phyloP scores from a whole-genome alignment of 2,329 filamentous ascomycete genomes.

The Gnomoniopsis sp. region DNA sequence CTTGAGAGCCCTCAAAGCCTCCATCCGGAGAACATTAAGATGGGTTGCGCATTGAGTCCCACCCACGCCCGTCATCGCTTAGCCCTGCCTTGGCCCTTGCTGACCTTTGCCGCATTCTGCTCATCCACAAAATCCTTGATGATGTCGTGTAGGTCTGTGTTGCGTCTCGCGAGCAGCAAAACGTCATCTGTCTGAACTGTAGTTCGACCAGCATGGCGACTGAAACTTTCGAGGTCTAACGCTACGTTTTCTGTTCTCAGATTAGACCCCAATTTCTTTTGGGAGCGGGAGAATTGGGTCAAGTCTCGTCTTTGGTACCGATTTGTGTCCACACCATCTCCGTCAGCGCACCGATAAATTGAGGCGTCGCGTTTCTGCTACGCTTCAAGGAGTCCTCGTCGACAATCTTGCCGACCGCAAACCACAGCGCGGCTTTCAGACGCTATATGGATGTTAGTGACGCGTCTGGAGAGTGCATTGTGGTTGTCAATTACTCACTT shows the following conservation, averaged over 20 bases:
- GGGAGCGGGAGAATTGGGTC: too few species aligned
- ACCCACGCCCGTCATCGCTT: slow-evolving; percentile 24
- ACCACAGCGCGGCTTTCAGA: slow-evolving; percentile 83
- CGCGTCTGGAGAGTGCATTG: slow-evolving; percentile 4
- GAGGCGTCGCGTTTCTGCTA: slow-evolving; percentile 82
- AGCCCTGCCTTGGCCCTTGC: slow-evolving; percentile 29
- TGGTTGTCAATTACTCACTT: slow-evolving; percentile 20
- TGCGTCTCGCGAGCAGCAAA: slow-evolving; percentile 79
- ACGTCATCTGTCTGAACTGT: slow-evolving; percentile 86
- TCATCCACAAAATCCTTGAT: slow-evolving; percentile 67
- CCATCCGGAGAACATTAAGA: too few species aligned
- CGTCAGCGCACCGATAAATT: slow-evolving; percentile 83
- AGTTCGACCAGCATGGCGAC: slow-evolving; percentile 74
- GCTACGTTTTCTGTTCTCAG: slow-evolving; percentile 50
- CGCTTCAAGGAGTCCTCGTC: slow-evolving; percentile 74
- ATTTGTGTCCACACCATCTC: slow-evolving; percentile 88
- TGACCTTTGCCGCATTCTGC: slow-evolving; percentile 42
- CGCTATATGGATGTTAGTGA: slow-evolving; percentile 45
- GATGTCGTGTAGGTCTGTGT: slow-evolving; percentile 77
- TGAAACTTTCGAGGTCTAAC: slow-evolving; percentile 53
- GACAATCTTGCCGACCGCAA: slow-evolving; percentile 79
- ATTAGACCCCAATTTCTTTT: too few species aligned
- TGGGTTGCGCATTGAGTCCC: neutral
- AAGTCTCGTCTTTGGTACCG: slow-evolving; percentile 53
- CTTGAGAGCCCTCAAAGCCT: too few species aligned